These are phyloP conservation scores for Fusarium coffeatum DNA, from an alignment of 2,329 filamentous ascomycete species.

Conservation along the genomic window DNA sequence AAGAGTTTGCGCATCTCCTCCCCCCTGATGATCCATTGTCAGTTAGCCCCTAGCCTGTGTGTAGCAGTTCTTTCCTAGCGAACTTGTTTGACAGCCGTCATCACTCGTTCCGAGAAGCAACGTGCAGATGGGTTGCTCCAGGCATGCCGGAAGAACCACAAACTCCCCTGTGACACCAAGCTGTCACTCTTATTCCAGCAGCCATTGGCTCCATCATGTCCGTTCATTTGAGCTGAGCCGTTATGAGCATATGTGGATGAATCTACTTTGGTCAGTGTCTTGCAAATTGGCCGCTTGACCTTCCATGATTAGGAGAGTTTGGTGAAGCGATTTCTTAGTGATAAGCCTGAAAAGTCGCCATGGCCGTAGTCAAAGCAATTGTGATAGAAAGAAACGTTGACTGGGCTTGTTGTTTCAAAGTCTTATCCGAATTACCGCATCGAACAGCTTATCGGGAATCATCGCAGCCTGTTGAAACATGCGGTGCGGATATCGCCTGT, in stretches of 20 bases:
- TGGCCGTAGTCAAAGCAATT: not conserved
- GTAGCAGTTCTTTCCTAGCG: constrained; percentile 29
- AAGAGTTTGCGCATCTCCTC: constrained; percentile 11
- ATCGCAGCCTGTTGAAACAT: constrained; percentile 35
- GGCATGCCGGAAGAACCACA: constrained; percentile 32
- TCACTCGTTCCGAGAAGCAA: constrained; percentile 40
- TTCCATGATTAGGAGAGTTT: not conserved
- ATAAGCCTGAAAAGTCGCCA: not conserved
- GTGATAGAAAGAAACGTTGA: not conserved
- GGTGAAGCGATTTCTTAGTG: not conserved
- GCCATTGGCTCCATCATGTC: constrained; percentile 17
- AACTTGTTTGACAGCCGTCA: constrained; percentile 37
- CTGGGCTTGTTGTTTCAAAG: not conserved
- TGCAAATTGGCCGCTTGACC: constrained; percentile 11
- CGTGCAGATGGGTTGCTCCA: constrained; percentile 32
- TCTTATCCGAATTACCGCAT: not conserved
- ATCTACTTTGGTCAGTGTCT: not conserved
- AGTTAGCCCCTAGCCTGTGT: constrained; percentile 17
- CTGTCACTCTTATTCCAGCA: constrained; percentile 16
- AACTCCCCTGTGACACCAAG: constrained; percentile 30
- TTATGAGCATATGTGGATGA: not conserved
- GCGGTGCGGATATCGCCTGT: constrained; percentile 14
- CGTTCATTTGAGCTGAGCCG: not conserved
- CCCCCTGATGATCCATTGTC: constrained; percentile 15
- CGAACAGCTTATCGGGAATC: constrained; percentile 9